Base-by-base conservation (phyloP, 768 basidiomycete genomes). In the Suillus plorans region DNA sequence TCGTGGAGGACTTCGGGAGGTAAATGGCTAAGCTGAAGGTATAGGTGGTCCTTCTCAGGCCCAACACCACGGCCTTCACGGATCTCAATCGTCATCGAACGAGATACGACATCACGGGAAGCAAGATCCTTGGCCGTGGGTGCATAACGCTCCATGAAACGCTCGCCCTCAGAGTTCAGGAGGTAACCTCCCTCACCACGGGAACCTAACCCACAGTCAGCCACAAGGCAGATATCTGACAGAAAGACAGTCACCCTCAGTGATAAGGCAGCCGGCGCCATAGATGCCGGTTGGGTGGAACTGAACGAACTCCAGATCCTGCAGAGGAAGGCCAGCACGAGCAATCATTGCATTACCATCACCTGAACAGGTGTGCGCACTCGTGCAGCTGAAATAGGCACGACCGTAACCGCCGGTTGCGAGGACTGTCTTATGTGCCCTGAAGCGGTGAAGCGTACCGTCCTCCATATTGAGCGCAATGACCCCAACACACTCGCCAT, bases 231-330 rank as follows among this genome's bases (percentile, higher is more conserved):
- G 49, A 59, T 20, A 59, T 60, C 31, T 53, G 41, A 25, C 28
- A 31, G 6, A 42, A 37, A 31, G 10, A 36, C 16, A 58, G 79
- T 62, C 67, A 92, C 95, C 96, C 84, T 99, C 97, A 14, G 97
- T 99, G 75, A 99, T 99, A 69, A 99, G 85, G 80, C 97, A 99
- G 57, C 97, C 97, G 71, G 97, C 97, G 69, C 97, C 97, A 75
- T 99, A 99, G 73, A 99, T 99, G 79, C 97, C 97, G 55, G 97
- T 99, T 3, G 97, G 97, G 78, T 99, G 97, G 93, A 99, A 99
- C 77, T 99, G 97, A n/a, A 99, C 96, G 76, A 99, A 99, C 79
- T 99, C 97, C 66, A 91, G 78, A 80, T 99, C 97, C 80, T 99
- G 97, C 52, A 99, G 83, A 62, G 97, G 97, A 61, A 99, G 83